phyloP scores from a whole-genome alignment of 768 basidiomycete genomes.

The Tubosaeta sp. region DNA sequence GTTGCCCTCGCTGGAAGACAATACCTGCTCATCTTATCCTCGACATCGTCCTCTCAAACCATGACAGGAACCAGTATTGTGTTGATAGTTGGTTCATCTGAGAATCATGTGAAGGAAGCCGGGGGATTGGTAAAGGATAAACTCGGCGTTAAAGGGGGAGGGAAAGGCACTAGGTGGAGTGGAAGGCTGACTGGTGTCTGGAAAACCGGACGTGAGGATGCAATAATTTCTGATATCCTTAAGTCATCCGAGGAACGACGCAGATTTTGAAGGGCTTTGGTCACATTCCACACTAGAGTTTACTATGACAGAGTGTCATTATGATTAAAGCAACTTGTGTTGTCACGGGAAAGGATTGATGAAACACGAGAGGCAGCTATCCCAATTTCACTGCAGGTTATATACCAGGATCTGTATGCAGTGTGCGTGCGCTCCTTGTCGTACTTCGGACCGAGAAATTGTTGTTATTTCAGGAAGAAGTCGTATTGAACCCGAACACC shows the following conservation, averaged over 20 bases:
- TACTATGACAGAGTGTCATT: no score
- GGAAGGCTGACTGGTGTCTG: slow-evolving; percentile 58
- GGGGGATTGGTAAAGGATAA: slow-evolving; percentile 56
- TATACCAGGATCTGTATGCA: no score
- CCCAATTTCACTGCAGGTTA: no score
- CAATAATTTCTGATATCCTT: slow-evolving; percentile 17
- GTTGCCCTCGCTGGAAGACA: slow-evolving; percentile 17
- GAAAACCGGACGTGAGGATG: slow-evolving; percentile 22
- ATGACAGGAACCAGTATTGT: slow-evolving; percentile 48
- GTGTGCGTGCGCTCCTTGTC: no score
- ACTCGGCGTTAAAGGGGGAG: slow-evolving; percentile 69
- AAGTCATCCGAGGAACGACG: slow-evolving; percentile 6
- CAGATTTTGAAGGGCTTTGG: background rate
- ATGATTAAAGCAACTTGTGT: no score
- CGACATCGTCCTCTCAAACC: slow-evolving; percentile 57
- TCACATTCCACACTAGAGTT: background rate
- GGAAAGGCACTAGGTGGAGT: slow-evolving; percentile 73
- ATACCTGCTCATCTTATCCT: slow-evolving; percentile 55
- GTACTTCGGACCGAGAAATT: no score
- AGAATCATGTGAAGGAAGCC: slow-evolving; percentile 51
- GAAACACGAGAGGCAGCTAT: background rate
- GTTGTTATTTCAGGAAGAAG: background rate
- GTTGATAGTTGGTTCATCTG: slow-evolving; percentile 57
- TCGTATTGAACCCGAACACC: background rate
- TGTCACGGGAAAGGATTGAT: background rate